These are phyloP conservation scores for Madurella fahalii DNA, from an alignment of 2,329 filamentous ascomycete species.

Conservation along the genomic window DNA sequence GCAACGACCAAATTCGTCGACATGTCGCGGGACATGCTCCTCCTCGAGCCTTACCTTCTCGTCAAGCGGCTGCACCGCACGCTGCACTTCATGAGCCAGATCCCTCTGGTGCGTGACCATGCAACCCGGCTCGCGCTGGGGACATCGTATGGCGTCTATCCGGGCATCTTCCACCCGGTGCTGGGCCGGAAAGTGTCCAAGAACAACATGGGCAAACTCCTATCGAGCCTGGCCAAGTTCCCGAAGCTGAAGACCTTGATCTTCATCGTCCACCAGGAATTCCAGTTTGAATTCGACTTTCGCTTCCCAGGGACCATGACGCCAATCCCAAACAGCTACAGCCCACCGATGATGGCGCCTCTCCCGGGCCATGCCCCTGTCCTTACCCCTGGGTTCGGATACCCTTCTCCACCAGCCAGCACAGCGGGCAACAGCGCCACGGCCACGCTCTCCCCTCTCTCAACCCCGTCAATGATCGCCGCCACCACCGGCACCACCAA, in stretches of 20 bases:
- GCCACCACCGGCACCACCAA: conserved; percentile 1
- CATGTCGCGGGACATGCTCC: conserved; percentile 41
- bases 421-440: not conserved
- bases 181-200: conserved; percentile 42
- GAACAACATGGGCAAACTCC: conserved; percentile 41
- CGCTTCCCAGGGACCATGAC: conserved; percentile 26
- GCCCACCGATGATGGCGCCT: not conserved
- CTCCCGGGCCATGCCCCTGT: not conserved
- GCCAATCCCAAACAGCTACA: conserved; percentile 15
- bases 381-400: not conserved
- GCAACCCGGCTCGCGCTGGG: conserved; percentile 41
- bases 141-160: conserved; percentile 44
- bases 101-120: conserved; percentile 40
- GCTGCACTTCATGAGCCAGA: conserved; percentile 43
- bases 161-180: conserved; percentile 43
- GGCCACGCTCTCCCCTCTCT: not conserved
- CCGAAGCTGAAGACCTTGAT: conserved; percentile 38
- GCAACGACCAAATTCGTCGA: conserved; percentile 45
- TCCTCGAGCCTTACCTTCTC: conserved; percentile 46
- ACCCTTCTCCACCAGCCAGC: conserved; percentile 9
- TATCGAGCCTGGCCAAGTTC: conserved; percentile 40
- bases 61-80: conserved; percentile 45
- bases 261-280: conserved; percentile 46
- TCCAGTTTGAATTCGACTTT: conserved; percentile 41
- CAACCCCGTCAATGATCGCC: not conserved